Evolutionary conservation across 1,139 yeast genomes (phyloP).

Genomic region (Kodamaea plutei): DNA sequence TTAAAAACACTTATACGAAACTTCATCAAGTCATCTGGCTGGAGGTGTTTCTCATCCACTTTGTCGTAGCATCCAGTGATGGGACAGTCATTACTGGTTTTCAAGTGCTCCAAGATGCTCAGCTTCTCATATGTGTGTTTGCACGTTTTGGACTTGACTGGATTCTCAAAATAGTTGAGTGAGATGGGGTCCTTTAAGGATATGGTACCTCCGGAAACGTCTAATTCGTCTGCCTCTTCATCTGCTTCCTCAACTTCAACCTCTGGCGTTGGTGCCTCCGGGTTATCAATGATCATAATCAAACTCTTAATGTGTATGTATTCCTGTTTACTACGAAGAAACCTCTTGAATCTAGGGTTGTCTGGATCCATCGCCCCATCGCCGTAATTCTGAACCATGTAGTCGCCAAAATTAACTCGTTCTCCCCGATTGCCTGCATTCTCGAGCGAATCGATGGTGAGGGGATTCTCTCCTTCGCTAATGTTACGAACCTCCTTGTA

Average conservation of each 20-base stretch:
- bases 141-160: constrained; percentile 52
- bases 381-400: constrained; percentile 9
- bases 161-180: constrained; percentile 44
- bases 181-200: constrained; percentile 66
- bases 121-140: constrained; percentile 57
- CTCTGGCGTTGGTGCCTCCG: constrained; percentile 39
- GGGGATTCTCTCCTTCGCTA: constrained; percentile 9
- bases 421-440: no score
- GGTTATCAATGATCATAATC: constrained; percentile 29
- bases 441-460: constrained; percentile 11
- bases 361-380: no score
- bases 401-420: constrained; percentile 14
- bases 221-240: constrained; percentile 52
- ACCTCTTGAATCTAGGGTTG: no score
- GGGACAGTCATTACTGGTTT: constrained; percentile 34
- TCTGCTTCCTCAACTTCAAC: constrained; percentile 22
- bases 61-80: constrained; percentile 42
- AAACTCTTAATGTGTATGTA: constrained; percentile 26
- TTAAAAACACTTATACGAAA: constrained; percentile 37
- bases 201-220: constrained; percentile 63
- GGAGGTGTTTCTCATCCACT: constrained; percentile 27
- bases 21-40: constrained; percentile 45
- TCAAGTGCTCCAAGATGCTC: constrained; percentile 34
- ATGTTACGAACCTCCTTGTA: constrained; percentile 9
- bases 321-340: constrained; percentile 6